phyloP scores from a whole-genome alignment of 768 basidiomycete species.

The Kwoniella heveanensis region DNA sequence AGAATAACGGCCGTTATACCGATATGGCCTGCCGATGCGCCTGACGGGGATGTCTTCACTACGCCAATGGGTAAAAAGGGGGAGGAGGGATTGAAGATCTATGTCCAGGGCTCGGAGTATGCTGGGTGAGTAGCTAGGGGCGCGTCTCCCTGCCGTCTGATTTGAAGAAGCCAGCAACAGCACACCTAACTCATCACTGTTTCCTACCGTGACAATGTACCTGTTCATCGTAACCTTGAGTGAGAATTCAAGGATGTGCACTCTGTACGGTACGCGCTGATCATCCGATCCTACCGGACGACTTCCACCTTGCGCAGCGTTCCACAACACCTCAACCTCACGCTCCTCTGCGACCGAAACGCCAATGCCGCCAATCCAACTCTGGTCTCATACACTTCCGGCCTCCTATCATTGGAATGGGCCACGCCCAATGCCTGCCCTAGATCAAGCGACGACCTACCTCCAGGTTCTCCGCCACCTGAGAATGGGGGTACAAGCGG shows the following conservation, averaged over 20 bases:
- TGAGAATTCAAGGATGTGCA: background rate
- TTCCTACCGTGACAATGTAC: too few species aligned
- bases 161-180: too few species aligned
- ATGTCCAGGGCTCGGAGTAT: conserved; percentile 50
- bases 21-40: conserved; percentile 40
- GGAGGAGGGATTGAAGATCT: conserved; percentile 46
- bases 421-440: conserved; percentile 53
- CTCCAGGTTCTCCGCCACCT: conserved; percentile 1
- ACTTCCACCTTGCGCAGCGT: conserved; percentile 17
- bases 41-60: conserved; percentile 36
- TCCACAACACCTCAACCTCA: conserved; percentile 50
- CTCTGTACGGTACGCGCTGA: too few species aligned
- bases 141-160: too few species aligned
- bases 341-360: conserved; percentile 42
- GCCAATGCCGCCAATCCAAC: conserved; percentile 34
- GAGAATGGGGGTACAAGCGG: background rate
- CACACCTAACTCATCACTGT: too few species aligned
- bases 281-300: background rate
- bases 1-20: conserved; percentile 54
- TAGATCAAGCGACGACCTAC: conserved; percentile 2
- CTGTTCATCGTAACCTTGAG: too few species aligned
- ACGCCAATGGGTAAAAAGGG: conserved; percentile 38
- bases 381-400: conserved; percentile 47
- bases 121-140: conserved; percentile 48
- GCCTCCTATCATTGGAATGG: conserved; percentile 49